Percentiles rank a stretch among this genome's conserved stretches.
phyloP scores from a whole-genome alignment of 768 basidiomycete species.

The Tulasnella sp. region DNA sequence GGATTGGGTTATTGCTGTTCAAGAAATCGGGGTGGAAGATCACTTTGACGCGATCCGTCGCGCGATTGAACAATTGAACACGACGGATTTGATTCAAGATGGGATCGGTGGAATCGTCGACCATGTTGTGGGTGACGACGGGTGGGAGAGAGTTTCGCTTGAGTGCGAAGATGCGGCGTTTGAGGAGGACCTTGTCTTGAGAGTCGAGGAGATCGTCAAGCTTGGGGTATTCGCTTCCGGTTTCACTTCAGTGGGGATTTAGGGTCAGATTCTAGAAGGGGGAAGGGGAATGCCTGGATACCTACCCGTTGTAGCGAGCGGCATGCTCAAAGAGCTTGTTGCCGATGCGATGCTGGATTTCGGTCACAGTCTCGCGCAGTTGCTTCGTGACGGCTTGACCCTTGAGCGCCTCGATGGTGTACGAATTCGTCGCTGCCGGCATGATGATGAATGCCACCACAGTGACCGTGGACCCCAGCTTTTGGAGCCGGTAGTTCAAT shows the following conservation, averaged over 20 bases:
- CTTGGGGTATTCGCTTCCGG: conserved; percentile 52
- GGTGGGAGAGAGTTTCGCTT: conserved; percentile 93
- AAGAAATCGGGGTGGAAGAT: conserved; percentile 98
- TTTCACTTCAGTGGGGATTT: conserved; percentile 39
- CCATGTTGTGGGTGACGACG: conserved; percentile 98
- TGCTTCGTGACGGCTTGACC: conserved; percentile 97
- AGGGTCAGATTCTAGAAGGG: background rate
- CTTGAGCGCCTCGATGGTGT: conserved; percentile 95
- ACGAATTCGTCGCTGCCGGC: conserved; percentile 92
- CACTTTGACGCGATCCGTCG: conserved; percentile 88
- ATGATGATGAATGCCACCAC: conserved; percentile 98
- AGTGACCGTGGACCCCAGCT: conserved; percentile 59
- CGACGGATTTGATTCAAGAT: conserved; percentile 91
- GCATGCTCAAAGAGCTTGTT: conserved; percentile 90
- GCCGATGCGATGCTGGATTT: conserved; percentile 90
- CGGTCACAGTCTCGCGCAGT: conserved; percentile 86
- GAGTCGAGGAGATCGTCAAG: conserved; percentile 71
- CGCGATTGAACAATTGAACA: conserved; percentile 84
- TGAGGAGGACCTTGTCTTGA: conserved; percentile 89
- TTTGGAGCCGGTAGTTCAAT: conserved; percentile 54
- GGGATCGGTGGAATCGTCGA: conserved; percentile 83
- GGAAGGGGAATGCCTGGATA: too few relatives aligned
- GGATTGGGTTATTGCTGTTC: conserved; percentile 93
- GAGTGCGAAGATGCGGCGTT: conserved; percentile 92
- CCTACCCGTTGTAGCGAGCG: conserved; percentile 80